These are phyloP conservation scores for Macroventuria anomochaeta DNA, from an alignment of 2,329 filamentous ascomycete species.

Conservation along the genomic window DNA sequence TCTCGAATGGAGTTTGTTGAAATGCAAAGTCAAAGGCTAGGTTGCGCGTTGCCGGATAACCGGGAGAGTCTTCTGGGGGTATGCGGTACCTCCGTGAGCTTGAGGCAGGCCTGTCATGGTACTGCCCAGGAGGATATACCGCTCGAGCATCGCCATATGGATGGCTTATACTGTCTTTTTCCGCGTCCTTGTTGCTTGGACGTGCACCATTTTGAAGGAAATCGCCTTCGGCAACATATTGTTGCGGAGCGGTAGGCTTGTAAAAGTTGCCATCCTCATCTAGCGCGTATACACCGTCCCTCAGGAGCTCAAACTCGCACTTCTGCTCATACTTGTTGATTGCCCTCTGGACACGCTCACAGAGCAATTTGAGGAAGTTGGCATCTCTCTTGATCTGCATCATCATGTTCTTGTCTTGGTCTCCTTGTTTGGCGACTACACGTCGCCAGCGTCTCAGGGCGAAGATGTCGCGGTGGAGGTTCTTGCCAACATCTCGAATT, in stretches of 20 bases:
- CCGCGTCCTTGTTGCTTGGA: background rate
- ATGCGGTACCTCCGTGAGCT: background rate
- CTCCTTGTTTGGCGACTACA: background rate
- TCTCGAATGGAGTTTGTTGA: background rate
- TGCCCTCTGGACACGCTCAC: constrained; percentile 10
- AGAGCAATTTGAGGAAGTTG: constrained; percentile 5
- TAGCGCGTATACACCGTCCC: constrained; percentile 4
- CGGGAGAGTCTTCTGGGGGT: background rate
- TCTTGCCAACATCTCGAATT: constrained; percentile 18
- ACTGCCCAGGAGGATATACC: background rate
- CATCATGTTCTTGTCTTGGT: constrained; percentile 8
- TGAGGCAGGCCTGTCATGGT: background rate
- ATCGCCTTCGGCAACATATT: background rate
- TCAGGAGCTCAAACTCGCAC: constrained; percentile 7
- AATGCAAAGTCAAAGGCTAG: background rate
- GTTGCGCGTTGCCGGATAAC: background rate
- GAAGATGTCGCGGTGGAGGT: constrained; percentile 19
- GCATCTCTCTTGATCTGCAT: constrained; percentile 5
- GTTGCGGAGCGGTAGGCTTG: constrained; percentile 4
- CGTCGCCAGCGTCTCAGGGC: constrained; percentile 13
- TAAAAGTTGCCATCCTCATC: constrained; percentile 15
- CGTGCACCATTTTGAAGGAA: background rate
- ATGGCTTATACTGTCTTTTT: background rate
- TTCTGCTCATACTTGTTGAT: constrained; percentile 15
- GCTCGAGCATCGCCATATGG: background rate